These are phyloP conservation scores for Gillenia trifoliata DNA, from an alignment of 306 rosid genomes.

Conservation along the genomic window DNA sequence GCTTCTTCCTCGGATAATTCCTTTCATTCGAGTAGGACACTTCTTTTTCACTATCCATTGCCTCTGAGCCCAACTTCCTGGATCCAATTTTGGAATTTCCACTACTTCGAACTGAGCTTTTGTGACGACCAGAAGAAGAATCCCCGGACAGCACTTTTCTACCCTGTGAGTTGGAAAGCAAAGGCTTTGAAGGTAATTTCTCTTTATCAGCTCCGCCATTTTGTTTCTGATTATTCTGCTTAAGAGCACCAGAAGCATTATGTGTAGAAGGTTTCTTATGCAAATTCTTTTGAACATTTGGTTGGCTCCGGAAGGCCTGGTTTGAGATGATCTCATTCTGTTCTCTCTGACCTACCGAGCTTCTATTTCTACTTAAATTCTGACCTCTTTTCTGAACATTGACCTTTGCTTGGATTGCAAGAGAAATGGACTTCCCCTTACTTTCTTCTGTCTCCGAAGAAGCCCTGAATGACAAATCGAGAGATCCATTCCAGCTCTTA, in stretches of 20 bases:
- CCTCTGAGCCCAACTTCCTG: slow-evolving; percentile 49
- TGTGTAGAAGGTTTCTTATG: slow-evolving; percentile 44
- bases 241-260: slow-evolving; percentile 51
- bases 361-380: slow-evolving; percentile 46
- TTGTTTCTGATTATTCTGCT: slow-evolving; percentile 88
- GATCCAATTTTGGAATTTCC: slow-evolving; percentile 56
- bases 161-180: slow-evolving; percentile 37
- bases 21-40: slow-evolving; percentile 48
- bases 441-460: slow-evolving; percentile 46
- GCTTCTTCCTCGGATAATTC: slow-evolving; percentile 72
- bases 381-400: slow-evolving; percentile 86
- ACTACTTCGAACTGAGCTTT: slow-evolving; percentile 48
- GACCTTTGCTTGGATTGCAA: slow-evolving; percentile 96
- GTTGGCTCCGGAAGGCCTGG: slow-evolving; percentile 39
- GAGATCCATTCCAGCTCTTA: slow-evolving; percentile 89
- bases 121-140: slow-evolving; percentile 54
- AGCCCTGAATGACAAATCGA: slow-evolving; percentile 44
- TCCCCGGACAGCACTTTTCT: slow-evolving; percentile 52
- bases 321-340: slow-evolving; percentile 53
- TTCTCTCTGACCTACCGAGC: slow-evolving; percentile 45
- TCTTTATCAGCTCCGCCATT: slow-evolving; percentile 53
- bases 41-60: slow-evolving; percentile 64
- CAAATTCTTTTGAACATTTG: slow-evolving; percentile 46
- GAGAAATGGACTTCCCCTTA: slow-evolving; percentile 80
- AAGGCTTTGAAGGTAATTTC: slow-evolving; percentile 59